Base-by-base conservation (phyloP, 768 basidiomycete genomes). In the Psilocybe cyanescens region DNA sequence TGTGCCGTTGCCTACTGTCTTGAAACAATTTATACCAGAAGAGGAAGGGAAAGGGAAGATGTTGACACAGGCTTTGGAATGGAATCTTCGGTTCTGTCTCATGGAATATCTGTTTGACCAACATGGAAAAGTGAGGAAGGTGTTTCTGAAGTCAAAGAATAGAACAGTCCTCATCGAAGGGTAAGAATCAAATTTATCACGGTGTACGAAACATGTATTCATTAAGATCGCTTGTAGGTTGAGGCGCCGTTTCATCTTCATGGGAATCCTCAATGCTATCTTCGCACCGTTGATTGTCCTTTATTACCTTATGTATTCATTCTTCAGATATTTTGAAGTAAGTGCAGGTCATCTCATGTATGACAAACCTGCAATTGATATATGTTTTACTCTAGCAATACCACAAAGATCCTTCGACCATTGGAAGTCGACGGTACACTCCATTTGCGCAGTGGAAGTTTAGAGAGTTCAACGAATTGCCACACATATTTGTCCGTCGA, bases 241-340 rank as follows among this genome's bases (percentile, higher is more conserved):
- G 19, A 80, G 81, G 64, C 81, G 93, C 59, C 86, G 97, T 2
- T 92, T 99, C 71, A 88, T 98, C 62, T 97, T 99, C 73, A 97
- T 99, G 92, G 97, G 95, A 11, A 87, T 97, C 56, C 73, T 99
- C 58, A 99, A 99, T 67, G 95, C 94, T 2, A 86, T 95, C 8
- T 97, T 99, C 66, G 94, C 92, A 1, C 97, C 97, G 0, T 97
- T 99, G 77, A 99, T 99, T 69, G 92, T 99, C 33, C 78, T 96
- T 16, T 99, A 99, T 74, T 86, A 98, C 46, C 76, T 99, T 44
- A 93, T 99, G 88, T 99, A 97, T 73, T 99, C 95, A 0, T 99
- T 99, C 83, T 99, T 99, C 82, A 92, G 97, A 3, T 99, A 99
- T 74, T 99, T 99, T 63, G 97, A 99, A 83, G 97, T 95, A 51